Evolutionary conservation across 805 yeast genomes (phyloP).

Genomic region (Candida verbasci): DNA sequence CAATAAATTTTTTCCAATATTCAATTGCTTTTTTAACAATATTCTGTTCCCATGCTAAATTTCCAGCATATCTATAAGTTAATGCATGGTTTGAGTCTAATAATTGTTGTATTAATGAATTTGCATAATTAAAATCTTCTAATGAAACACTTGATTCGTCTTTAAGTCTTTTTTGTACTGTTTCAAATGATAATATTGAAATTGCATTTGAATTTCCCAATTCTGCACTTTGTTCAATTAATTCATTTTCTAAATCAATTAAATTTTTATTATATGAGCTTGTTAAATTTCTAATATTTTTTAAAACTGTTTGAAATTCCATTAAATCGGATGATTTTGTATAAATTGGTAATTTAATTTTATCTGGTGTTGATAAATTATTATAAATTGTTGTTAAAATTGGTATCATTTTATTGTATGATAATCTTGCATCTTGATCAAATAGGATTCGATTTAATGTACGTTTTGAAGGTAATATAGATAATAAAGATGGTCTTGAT

Average conservation of each 20-base stretch:
- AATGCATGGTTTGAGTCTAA: slow-evolving; percentile 63
- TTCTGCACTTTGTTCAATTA: slow-evolving; percentile 83
- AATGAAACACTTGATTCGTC: slow-evolving; percentile 8
- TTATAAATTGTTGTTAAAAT: slow-evolving; percentile 50
- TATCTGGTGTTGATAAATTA: slow-evolving; percentile 37
- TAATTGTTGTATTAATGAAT: slow-evolving; percentile 52
- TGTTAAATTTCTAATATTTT: slow-evolving; percentile 55
- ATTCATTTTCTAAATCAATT: slow-evolving; percentile 59
- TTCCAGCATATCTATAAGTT: slow-evolving; percentile 76
- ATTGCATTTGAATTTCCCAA: slow-evolving; percentile 80
- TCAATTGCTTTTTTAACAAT: slow-evolving; percentile 50
- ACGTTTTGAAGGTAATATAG: slow-evolving; percentile 53
- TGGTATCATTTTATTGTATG: slow-evolving; percentile 51
- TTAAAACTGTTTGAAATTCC: slow-evolving; percentile 63
- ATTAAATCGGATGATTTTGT: slow-evolving; percentile 57
- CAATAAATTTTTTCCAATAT: slow-evolving; percentile 56
- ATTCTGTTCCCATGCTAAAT: slow-evolving; percentile 54
- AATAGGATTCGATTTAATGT: slow-evolving; percentile 57
- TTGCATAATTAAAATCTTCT: slow-evolving; percentile 65
- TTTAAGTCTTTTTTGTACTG: slow-evolving; percentile 31
- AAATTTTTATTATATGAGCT: slow-evolving; percentile 55
- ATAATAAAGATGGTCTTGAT: slow-evolving; percentile 10
- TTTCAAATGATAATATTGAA: slow-evolving; percentile 64
- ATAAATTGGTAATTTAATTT: slow-evolving; percentile 39
- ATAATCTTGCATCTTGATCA: slow-evolving; percentile 58